Percentiles rank a stretch among this genome's conserved stretches.
phyloP scores from a whole-genome alignment of 331 rosid genomes.

The Malus hybrid region DNA sequence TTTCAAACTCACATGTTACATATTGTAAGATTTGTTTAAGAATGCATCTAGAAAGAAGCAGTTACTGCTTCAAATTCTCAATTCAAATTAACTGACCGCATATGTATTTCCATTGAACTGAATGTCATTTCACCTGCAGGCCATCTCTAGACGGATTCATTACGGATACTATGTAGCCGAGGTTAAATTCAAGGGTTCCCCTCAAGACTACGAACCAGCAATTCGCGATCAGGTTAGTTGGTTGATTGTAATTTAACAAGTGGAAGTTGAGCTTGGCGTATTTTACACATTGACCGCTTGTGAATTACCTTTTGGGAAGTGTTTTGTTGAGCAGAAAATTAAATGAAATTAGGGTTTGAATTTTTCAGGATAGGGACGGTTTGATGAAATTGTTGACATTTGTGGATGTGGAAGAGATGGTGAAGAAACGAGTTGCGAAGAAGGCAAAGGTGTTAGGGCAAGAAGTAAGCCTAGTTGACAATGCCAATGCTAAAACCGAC shows the following conservation, averaged over 20 bases:
- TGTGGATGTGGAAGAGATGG: constrained; percentile 58
- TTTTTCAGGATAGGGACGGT: constrained; percentile 58
- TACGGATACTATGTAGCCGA: constrained; percentile 93
- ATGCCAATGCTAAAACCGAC: not conserved
- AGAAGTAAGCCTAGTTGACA: constrained; percentile 33
- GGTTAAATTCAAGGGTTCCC: constrained; percentile 73
- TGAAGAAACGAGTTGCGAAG: constrained; percentile 75
- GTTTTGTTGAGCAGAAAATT: not conserved
- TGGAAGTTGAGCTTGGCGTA: not conserved
- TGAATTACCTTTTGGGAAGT: too few species aligned
- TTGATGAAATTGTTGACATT: constrained; percentile 75
- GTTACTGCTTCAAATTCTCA: not conserved
- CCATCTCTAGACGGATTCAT: constrained; percentile 84
- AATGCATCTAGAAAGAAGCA: not conserved
- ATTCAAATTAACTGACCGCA: not conserved
- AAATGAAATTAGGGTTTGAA: not conserved
- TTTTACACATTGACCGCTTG: too few species aligned
- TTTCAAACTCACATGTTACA: not conserved
- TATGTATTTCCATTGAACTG: not conserved
- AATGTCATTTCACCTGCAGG: constrained; percentile 30
- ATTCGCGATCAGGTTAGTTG: constrained; percentile 62
- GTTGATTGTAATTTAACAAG: not conserved
- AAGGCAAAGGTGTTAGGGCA: constrained; percentile 72
- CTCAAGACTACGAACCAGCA: constrained; percentile 63
- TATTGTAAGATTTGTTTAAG: not conserved